Evolutionary conservation across 129 eudicot species (phyloP), one percentile per base, ranked within the genome.

Genomic region (Lactuca sativa): DNA sequence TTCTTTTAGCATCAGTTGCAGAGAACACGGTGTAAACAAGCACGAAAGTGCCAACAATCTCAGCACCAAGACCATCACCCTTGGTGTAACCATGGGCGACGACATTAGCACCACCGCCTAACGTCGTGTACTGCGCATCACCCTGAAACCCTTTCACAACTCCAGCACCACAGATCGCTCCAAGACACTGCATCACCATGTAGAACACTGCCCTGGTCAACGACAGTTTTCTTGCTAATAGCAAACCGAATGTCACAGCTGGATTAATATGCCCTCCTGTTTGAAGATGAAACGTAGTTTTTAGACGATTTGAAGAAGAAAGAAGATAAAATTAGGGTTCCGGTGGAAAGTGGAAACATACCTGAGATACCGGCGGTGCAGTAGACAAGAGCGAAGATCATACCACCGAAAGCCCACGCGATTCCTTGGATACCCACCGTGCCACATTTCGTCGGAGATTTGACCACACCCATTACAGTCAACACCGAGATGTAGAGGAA

Each of bases 321-420:
- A 71, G 15, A 60, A 4, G 37, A 49, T 59, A 4, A 60, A 17
- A 34, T 2, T 10, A 71, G 48, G 59, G 65, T 40, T 57, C 8
- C 47, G 66, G 34, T 70, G 54, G 15, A 34, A 8, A 5, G 30
- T 32, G 31, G 9, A 15, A 59, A 34, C 32, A 56, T 48, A 86
- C 97, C 97, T 76, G 95, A 91, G 75, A 91, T 88, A 72, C 95
- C 95, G 76, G 95, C 95, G 59, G 97, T 90, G 71, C 95, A 92
- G 84, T 92, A 92, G 56, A 92, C 96, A 68, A 89, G 96, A 32
- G 95, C 97, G 81, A 92, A 92, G 80, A 92, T 92, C 96, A 92
- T 89, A 49, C 96, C 96, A 82, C 97, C 97, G 83, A 91, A 91
- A 63, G 95, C 95, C 97, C 97, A 91, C 73, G 97, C 97, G 80